Conservation (phyloP, 257 asterid species). For the Plectranthus barbatus region DNA sequence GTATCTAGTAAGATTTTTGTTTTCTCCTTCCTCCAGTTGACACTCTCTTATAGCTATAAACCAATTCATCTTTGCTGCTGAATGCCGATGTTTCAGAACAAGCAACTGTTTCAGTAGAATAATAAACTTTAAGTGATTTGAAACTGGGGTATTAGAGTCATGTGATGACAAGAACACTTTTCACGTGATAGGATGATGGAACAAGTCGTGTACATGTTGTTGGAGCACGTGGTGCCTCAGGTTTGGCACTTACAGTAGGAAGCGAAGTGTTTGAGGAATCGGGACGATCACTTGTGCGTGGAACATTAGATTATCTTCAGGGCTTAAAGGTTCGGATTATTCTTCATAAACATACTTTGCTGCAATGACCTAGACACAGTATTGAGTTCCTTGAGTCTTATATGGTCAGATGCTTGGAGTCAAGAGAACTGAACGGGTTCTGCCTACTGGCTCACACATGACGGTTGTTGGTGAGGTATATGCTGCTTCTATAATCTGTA, state of each 20-base stretch:
- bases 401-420: constrained; percentile 88
- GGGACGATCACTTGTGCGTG: constrained; percentile 90
- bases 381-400: constrained; percentile 10
- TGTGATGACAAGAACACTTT: constrained; percentile 1
- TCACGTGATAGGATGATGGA: constrained; percentile 66
- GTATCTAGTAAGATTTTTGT: constrained; percentile 68
- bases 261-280: constrained; percentile 98
- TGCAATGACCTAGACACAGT: background rate
- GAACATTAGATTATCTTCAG: constrained; percentile 92
- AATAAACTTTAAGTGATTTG: background rate
- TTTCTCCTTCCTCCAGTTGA: background rate
- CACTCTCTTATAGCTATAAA: background rate
- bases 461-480: constrained; percentile 97
- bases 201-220: constrained; percentile 80
- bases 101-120: constrained; percentile 3
- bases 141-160: background rate
- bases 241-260: constrained; percentile 79
- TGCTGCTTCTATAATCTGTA: background rate
- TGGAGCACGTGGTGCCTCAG: constrained; percentile 97
- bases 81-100: background rate
- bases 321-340: constrained; percentile 72
- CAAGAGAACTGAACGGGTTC: constrained; percentile 92
- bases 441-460: constrained; percentile 91
- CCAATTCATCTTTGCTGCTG: background rate
- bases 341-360: background rate